Conservation (phyloP, 495 filamentous ascomycete genomes). For the Friedmanniomyces endolithicus region DNA sequence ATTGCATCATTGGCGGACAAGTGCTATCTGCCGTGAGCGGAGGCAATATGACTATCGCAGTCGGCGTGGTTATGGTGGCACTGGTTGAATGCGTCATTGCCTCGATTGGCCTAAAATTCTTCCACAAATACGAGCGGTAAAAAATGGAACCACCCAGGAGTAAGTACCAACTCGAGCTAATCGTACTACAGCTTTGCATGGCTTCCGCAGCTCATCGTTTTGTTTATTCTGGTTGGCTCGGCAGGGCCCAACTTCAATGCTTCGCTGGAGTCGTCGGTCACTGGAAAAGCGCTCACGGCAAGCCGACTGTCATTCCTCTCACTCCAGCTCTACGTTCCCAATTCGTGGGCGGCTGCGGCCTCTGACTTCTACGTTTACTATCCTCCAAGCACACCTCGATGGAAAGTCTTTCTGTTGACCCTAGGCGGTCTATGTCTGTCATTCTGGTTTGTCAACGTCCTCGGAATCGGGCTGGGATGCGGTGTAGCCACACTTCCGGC, state of each 20-base stretch:
- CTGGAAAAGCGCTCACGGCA: slow-evolving; percentile 5
- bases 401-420: slow-evolving; percentile 39
- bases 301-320: slow-evolving; percentile 23
- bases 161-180: background rate
- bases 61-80: slow-evolving; percentile 37
- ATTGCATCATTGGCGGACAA: too few species aligned
- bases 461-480: slow-evolving; percentile 32
- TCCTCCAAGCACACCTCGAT: slow-evolving; percentile 37
- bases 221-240: slow-evolving; percentile 22
- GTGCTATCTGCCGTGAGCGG: too few species aligned
- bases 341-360: slow-evolving; percentile 42
- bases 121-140: slow-evolving; percentile 31
- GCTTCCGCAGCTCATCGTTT: slow-evolving; percentile 16
- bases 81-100: slow-evolving; percentile 35
- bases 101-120: slow-evolving; percentile 30
- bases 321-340: slow-evolving; percentile 17
- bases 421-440: slow-evolving; percentile 38
- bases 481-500: slow-evolving; percentile 21
- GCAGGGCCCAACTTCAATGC: slow-evolving; percentile 23
- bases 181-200: slow-evolving; percentile 11
- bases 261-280: slow-evolving; percentile 13
- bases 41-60: slow-evolving; percentile 29
- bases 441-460: slow-evolving; percentile 43
- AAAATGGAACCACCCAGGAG: background rate
- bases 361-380: slow-evolving; percentile 53